phyloP scores from a whole-genome alignment of 2,329 filamentous ascomycete species.

The Phyllachora maydis region DNA sequence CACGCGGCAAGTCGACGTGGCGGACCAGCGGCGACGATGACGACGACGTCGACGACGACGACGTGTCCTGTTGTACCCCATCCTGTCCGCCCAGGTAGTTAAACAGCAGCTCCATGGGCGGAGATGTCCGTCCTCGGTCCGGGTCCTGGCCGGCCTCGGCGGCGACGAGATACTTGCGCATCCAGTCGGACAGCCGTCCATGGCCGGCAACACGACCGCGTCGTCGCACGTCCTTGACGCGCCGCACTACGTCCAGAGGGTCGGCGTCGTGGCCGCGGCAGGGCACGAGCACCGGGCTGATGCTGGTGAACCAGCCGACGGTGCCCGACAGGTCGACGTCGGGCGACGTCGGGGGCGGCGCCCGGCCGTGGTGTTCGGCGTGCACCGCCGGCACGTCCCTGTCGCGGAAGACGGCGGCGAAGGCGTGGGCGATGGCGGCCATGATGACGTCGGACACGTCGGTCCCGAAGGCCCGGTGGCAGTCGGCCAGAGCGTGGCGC shows the following conservation, averaged over 20 bases:
- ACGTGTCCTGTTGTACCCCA: slow-evolving; percentile 1
- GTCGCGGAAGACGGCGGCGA: slow-evolving; percentile 5
- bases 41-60: too few relatives aligned
- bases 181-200: slow-evolving; percentile 6
- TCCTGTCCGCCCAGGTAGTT: slow-evolving; percentile 6
- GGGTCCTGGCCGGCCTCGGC: not conserved
- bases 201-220: slow-evolving; percentile 5
- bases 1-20: slow-evolving; percentile 2
- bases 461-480: slow-evolving; percentile 5
- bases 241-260: slow-evolving; percentile 4
- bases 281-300: slow-evolving; percentile 4
- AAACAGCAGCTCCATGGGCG: slow-evolving; percentile 7
- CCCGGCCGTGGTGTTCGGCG: slow-evolving; percentile 6
- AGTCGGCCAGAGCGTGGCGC: slow-evolving; percentile 4
- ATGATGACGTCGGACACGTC: slow-evolving; percentile 6
- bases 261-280: slow-evolving; percentile 1
- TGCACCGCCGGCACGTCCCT: slow-evolving; percentile 4
- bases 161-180: slow-evolving; percentile 4
- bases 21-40: slow-evolving; percentile 1
- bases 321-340: slow-evolving; percentile 5
- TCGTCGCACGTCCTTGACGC: slow-evolving; percentile 5
- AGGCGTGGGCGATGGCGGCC: slow-evolving; percentile 5
- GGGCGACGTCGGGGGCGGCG: slow-evolving; percentile 3
- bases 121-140: not conserved
- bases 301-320: slow-evolving; percentile 7